These are phyloP conservation scores for Glutinoglossum americanum DNA, from an alignment of 495 filamentous ascomycete species.

Conservation along the genomic window DNA sequence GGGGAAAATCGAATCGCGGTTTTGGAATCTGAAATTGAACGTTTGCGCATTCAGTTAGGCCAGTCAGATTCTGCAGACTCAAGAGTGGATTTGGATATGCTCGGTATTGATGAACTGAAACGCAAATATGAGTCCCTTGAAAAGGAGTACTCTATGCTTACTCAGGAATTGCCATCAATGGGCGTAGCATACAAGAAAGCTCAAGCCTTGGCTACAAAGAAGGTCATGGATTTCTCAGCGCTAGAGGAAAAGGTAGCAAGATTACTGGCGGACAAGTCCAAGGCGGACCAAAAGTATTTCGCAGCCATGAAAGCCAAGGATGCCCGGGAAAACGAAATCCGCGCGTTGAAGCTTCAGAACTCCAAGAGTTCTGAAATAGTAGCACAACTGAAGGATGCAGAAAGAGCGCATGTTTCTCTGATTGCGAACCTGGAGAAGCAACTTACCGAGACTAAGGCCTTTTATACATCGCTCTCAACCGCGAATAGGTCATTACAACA, in stretches of 20 bases:
- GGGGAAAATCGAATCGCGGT: constrained; percentile 53
- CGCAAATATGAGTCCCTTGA: constrained; percentile 49
- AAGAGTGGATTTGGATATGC: constrained; percentile 25
- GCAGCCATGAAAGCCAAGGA: constrained; percentile 86
- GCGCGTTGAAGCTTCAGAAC: constrained; percentile 58
- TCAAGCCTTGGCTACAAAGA: constrained; percentile 60
- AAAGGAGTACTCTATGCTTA: constrained; percentile 60
- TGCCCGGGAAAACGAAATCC: constrained; percentile 50
- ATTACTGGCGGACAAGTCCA: constrained; percentile 69
- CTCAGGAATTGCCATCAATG: constrained; percentile 68
- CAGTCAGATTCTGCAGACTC: constrained; percentile 20
- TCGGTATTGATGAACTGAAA: constrained; percentile 46
- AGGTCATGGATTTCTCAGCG: constrained; percentile 49
- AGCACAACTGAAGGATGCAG: constrained; percentile 74
- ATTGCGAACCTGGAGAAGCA: constrained; percentile 82
- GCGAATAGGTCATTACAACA: constrained; percentile 56
- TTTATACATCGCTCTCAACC: constrained; percentile 36
- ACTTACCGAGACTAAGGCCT: constrained; percentile 54
- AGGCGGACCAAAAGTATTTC: constrained; percentile 96
- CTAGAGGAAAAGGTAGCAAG: constrained; percentile 61
- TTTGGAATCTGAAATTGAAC: constrained; percentile 60
- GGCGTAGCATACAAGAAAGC: constrained; percentile 74
- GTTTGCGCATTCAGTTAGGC: constrained; percentile 34
- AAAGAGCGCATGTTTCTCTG: constrained; percentile 33
- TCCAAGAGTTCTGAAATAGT: constrained; percentile 85